Evolutionary conservation across 768 basidiomycete species (phyloP).

Genomic region (Kondoa malvinella): DNA sequence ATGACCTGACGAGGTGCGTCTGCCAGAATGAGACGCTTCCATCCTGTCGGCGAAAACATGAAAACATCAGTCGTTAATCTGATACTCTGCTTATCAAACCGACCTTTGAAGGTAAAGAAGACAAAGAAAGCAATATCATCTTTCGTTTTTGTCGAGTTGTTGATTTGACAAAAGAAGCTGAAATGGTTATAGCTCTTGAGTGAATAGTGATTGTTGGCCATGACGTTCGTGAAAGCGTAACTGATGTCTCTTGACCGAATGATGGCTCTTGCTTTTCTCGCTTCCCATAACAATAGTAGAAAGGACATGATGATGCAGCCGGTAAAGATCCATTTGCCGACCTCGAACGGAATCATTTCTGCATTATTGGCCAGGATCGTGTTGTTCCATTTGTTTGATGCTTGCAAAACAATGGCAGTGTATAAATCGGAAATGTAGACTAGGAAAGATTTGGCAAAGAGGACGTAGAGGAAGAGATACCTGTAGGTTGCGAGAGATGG

Average conservation of each 20-base stretch:
- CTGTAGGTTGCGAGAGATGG: conserved; percentile 33
- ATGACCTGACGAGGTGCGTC: conserved; percentile 95
- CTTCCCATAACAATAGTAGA: conserved; percentile 83
- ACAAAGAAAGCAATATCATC: conserved; percentile 98
- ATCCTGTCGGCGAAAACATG: conserved; percentile 38
- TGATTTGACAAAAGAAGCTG: conserved; percentile 94
- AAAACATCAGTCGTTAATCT: neutral
- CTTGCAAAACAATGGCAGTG: conserved; percentile 90
- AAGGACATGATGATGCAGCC: conserved; percentile 99
- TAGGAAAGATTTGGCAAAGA: conserved; percentile 85
- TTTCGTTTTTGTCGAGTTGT: conserved; percentile 82
- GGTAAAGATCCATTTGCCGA: conserved; percentile 91
- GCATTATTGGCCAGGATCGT: conserved; percentile 64
- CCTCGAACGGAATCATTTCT: conserved; percentile 58
- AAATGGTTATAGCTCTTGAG: conserved; percentile 61
- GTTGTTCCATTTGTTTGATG: conserved; percentile 74
- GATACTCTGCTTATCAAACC: conserved; percentile 26
- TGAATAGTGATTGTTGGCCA: conserved; percentile 88
- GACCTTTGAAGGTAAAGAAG: conserved; percentile 98
- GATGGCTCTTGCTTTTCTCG: conserved; percentile 79
- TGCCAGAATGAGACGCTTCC: conserved; percentile 74
- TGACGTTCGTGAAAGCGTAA: conserved; percentile 92
- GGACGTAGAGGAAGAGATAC: conserved; percentile 81
- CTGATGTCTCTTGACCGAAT: conserved; percentile 91
- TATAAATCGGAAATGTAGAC: conserved; percentile 97